These are phyloP conservation scores for Colletotrichum euphorbiae DNA, from an alignment of 2,329 filamentous ascomycete species.

Conservation along the genomic window DNA sequence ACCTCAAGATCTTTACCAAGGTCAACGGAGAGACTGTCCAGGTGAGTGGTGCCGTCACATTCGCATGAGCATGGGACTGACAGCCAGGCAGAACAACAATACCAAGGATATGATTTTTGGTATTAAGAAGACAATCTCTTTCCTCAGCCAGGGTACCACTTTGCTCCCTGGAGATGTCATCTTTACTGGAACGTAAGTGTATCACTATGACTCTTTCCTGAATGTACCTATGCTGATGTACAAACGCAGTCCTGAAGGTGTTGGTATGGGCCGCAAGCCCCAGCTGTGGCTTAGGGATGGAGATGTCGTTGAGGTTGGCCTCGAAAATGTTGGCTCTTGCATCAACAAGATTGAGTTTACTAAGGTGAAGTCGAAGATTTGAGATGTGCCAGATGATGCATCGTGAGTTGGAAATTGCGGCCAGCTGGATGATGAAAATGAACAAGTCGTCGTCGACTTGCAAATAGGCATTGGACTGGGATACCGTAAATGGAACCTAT, in stretches of 20 bases:
- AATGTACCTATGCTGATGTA: conserved; percentile 15
- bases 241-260: conserved; percentile 68
- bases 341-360: conserved; percentile 57
- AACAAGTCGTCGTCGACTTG: no score
- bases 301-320: conserved; percentile 75
- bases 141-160: conserved; percentile 71
- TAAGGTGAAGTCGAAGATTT: conserved; percentile 45
- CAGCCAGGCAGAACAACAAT: conserved; percentile 56
- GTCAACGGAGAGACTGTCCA: conserved; percentile 70
- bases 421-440: no score
- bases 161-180: conserved; percentile 73
- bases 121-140: conserved; percentile 68
- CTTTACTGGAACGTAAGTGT: conserved; percentile 71
- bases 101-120: conserved; percentile 74
- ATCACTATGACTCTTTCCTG: not conserved
- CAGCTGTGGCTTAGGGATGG: conserved; percentile 77
- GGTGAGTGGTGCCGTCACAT: conserved; percentile 45
- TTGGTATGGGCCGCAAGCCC: conserved; percentile 76
- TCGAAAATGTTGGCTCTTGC: conserved; percentile 74
- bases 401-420: no score
- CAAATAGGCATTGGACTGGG: no score
- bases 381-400: not conserved
- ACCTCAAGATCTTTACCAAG: conserved; percentile 66
- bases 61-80: conserved; percentile 5
- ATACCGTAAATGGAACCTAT: no score